A percentile compares a stretch with the other conserved stretches of the same genome.
phyloP scores from a whole-genome alignment of 495 filamentous ascomycete genomes.

The Trichoderma erinaceum region DNA sequence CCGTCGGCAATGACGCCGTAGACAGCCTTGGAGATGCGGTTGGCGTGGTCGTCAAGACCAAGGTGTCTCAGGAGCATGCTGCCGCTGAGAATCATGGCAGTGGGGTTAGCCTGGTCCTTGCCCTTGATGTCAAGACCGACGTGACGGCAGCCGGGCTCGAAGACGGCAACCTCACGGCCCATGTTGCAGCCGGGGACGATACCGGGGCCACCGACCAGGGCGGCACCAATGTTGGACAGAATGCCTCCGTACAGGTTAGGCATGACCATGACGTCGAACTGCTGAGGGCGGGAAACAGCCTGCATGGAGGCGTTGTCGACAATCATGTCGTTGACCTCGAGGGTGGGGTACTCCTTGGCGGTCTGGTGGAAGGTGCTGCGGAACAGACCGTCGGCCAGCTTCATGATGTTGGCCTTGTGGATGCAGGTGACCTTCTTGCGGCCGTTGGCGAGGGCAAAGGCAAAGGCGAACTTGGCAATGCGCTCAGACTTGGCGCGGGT shows the following conservation, averaged over 20 bases:
- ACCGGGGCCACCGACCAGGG: conserved; percentile 95
- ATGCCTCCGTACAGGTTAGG: conserved; percentile 99
- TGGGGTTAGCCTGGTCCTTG: conserved; percentile 98
- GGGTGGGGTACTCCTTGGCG: conserved; percentile 84
- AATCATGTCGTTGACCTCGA: conserved; percentile 97
- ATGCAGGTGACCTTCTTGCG: conserved; percentile 98
- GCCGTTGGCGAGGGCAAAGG: conserved; percentile 96
- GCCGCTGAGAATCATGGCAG: conserved; percentile 86
- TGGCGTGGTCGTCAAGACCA: conserved; percentile 93
- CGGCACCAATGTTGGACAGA: conserved; percentile 96
- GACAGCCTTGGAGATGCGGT: conserved; percentile 94
- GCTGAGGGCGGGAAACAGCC: conserved; percentile 88
- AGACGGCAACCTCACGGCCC: conserved; percentile 95
- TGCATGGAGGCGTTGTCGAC: conserved; percentile 99
- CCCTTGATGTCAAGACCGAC: conserved; percentile 98
- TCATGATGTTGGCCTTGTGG: conserved; percentile 99
- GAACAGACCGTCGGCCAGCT: conserved; percentile 97
- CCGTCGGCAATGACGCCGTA: conserved; percentile 94
- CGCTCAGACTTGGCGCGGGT: conserved; percentile 97
- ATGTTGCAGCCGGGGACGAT: conserved; percentile 98
- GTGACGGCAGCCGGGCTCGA: conserved; percentile 97
- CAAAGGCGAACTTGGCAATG: conserved; percentile 96
- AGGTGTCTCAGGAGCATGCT: conserved; percentile 95
- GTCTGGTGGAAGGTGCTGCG: conserved; percentile 91
- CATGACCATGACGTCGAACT: conserved; percentile 99